These are phyloP conservation scores for Colletotrichum tropicicola DNA, from an alignment of 2,329 filamentous ascomycete genomes.

Conservation along the genomic window DNA sequence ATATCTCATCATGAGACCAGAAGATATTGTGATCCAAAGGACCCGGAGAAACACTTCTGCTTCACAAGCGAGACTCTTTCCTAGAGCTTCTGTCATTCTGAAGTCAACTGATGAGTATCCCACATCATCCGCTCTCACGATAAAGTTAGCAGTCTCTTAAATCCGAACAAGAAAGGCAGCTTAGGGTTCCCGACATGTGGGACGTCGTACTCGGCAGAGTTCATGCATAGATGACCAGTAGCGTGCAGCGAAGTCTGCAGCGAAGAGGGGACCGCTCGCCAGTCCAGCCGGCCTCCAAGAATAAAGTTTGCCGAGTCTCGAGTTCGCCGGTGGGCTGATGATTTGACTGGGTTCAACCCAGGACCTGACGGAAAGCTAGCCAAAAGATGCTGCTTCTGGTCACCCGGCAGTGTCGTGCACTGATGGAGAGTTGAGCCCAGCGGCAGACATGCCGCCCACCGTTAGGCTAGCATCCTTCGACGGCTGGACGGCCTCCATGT, in stretches of 20 bases:
- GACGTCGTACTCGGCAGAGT: not conserved
- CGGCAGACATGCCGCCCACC: not conserved
- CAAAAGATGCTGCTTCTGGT: constrained; percentile 8
- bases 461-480: not conserved
- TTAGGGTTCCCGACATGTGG: not conserved
- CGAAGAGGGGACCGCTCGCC: not conserved
- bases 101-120: not conserved
- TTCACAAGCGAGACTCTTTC: too few species aligned
- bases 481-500: not conserved
- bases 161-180: not conserved
- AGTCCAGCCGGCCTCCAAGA: not conserved
- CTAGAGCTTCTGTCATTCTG: not conserved
- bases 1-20: too few species aligned
- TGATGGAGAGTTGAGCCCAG: not conserved
- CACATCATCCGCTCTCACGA: not conserved
- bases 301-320: constrained; percentile 12
- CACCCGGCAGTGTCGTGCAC: not conserved
- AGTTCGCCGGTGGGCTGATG: not conserved
- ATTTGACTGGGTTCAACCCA: not conserved
- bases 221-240: not conserved
- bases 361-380: not conserved
- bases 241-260: not conserved
- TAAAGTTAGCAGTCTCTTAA: too few species aligned
- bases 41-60: not conserved
- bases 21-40: not conserved